Base-by-base conservation (phyloP, 768 basidiomycete species). In the Suillus subluteus region DNA sequence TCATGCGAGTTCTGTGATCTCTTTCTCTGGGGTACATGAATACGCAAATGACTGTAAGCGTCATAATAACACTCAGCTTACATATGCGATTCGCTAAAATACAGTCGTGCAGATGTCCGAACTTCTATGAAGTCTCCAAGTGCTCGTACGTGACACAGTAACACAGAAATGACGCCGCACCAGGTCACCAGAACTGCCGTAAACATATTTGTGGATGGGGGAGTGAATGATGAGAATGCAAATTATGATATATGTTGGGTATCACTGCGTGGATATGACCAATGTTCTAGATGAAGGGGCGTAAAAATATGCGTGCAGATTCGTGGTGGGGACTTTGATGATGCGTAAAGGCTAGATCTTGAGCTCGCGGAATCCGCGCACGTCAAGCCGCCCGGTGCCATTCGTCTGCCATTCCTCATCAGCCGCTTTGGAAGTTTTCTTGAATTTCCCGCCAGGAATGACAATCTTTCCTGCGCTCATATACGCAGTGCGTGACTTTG, bases 331-430 rank as follows among this genome's bases (percentile, higher is more conserved):
- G 54, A 37, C 40, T 21, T 13, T 35, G 37, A 30, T 43, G 40
- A 40, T 46, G 55, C 59, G 26, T 41, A 9, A 52, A 62, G 58
- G 58, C 72, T 79, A 87, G 68, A 92, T 92, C 84, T 85, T 90
- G 76, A 92, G 75, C 79, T 92, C 91, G 70, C 90, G 80, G 76
- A 92, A 92, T 63, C 91, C 91, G 63, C 91, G 82, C 63, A 92
- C 90, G 75, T 92, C 91, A 66, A 92, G 75, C 72, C 91, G 80
- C 62, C 91, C 91, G 40, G 86, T 84, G 68, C 91, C 91, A 76
- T 90, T 92, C 75, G 78, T 82, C 72, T 77, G 80, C 91, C 91
- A 92, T 73, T 84, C 86, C 16, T 70, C 79, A 6, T 75, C 78
- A 38, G 77, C 82, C 21, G 74, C 73, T 44, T 67, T 74, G 16